Percentiles rank a stretch among this genome's conserved stretches.
phyloP scores from a whole-genome alignment of 345 rosid genomes.

The Erodium maritimum region DNA sequence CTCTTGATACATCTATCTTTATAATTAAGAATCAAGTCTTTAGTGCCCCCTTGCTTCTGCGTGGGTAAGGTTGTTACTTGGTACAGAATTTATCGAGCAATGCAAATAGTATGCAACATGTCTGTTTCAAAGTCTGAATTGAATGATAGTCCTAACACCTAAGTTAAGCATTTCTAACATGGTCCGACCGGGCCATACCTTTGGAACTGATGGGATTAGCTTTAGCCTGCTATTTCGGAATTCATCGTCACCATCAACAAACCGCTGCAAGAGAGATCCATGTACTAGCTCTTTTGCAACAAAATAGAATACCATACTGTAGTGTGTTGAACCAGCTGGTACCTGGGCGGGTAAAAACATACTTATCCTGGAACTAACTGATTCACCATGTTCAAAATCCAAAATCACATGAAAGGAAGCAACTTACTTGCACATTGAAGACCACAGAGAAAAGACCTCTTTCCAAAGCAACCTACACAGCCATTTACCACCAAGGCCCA shows the following conservation, averaged over 20 bases:
- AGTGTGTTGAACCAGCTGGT: slow-evolving; percentile 79
- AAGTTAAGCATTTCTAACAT: not conserved
- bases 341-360: slow-evolving; percentile 34
- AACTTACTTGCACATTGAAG: slow-evolving; percentile 67
- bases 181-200: slow-evolving; percentile 37
- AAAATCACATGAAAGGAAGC: slow-evolving; percentile 5
- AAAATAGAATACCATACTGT: slow-evolving; percentile 94
- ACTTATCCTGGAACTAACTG: slow-evolving; percentile 4
- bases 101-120: too few species aligned
- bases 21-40: too few species aligned
- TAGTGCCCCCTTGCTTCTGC: too few species aligned
- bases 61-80: too few species aligned
- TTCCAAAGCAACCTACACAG: slow-evolving; percentile 54
- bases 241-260: slow-evolving; percentile 97
- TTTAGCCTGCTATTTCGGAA: slow-evolving; percentile 91
- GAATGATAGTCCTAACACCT: not conserved
- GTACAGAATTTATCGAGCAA: too few species aligned
- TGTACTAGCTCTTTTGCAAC: slow-evolving; percentile 51
- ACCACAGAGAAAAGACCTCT: slow-evolving; percentile 64
- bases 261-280: slow-evolving; percentile 84
- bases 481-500: slow-evolving; percentile 1
- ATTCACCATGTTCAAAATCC: slow-evolving; percentile 3
- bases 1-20: too few species aligned
- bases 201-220: slow-evolving; percentile 93
- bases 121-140: not conserved